These are phyloP conservation scores for Plasmodium knowlesi DNA, from an alignment of 169 alveolate genomes.

Conservation along the genomic window DNA sequence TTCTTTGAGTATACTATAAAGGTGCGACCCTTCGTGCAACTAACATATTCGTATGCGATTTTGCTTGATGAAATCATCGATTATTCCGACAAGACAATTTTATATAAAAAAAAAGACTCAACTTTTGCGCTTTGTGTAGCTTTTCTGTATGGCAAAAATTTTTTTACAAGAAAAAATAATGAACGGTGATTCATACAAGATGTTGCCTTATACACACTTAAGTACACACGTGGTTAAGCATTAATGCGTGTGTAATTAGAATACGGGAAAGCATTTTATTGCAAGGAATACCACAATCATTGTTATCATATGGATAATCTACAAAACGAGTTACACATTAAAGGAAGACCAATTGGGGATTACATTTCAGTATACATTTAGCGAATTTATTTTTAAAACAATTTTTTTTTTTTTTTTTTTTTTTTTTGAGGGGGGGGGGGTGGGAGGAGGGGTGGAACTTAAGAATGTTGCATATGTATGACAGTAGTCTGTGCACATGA, in stretches of 20 bases:
- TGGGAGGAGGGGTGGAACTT: background rate
- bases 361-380: background rate
- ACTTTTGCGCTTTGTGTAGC: background rate
- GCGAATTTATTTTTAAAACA: background rate
- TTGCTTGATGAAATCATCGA: slow-evolving; percentile 16
- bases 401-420: background rate
- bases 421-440: no score
- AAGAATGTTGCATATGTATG: background rate
- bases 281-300: background rate
- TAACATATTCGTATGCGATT: slow-evolving; percentile 40
- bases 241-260: background rate
- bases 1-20: slow-evolving; percentile 49
- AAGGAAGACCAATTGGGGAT: background rate
- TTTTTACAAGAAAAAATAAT: background rate
- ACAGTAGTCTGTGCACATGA: background rate
- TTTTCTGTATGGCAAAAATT: background rate
- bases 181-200: background rate
- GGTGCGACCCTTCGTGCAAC: slow-evolving; percentile 37
- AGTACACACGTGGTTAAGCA: background rate
- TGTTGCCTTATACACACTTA: background rate
- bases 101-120: background rate
- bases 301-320: background rate
- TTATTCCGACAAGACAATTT: background rate
- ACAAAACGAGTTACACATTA: background rate
- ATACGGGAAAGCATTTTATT: background rate